Conservation (phyloP, 1,284 basidiomycete species). For the Ganoderma multipileum region DNA sequence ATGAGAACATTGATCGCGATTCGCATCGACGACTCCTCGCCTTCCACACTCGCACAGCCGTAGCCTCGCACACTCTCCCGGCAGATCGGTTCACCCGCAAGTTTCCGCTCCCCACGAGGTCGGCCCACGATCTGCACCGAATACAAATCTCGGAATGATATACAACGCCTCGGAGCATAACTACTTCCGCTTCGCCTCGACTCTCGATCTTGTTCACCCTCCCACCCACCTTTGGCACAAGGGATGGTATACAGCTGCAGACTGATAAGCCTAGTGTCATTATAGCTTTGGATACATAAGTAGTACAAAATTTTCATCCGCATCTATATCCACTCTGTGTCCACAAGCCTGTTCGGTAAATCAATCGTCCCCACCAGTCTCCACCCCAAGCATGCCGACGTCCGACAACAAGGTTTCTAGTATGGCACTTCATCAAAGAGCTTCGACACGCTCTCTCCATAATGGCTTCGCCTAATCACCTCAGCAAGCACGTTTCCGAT, state of each 20-base stretch:
- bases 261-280: conserved; percentile 12
- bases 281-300: conserved; percentile 27
- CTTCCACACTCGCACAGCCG: conserved; percentile 20
- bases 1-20: conserved; percentile 28
- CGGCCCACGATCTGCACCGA: conserved; percentile 6
- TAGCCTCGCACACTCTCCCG: conserved; percentile 8
- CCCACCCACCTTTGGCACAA: neutral
- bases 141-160: neutral
- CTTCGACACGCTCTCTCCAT: conserved; percentile 85
- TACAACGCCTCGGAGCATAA: neutral
- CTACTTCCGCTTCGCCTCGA: neutral
- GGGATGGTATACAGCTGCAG: neutral
- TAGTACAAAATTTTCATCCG: conserved; percentile 24
- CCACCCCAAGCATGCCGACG: conserved; percentile 6
- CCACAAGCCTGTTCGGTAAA: conserved; percentile 3
- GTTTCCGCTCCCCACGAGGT: conserved; percentile 14
- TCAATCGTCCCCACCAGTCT: conserved; percentile 7
- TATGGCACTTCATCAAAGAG: conserved; percentile 87
- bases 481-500: conserved; percentile 95
- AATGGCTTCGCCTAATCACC: conserved; percentile 92
- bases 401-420: conserved; percentile 44
- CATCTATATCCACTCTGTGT: conserved; percentile 26
- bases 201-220: neutral
- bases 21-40: conserved; percentile 15
- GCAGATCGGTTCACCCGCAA: conserved; percentile 2